These are phyloP conservation scores for Glutinoglossum americanum DNA, from an alignment of 495 filamentous ascomycete species.

Conservation along the genomic window DNA sequence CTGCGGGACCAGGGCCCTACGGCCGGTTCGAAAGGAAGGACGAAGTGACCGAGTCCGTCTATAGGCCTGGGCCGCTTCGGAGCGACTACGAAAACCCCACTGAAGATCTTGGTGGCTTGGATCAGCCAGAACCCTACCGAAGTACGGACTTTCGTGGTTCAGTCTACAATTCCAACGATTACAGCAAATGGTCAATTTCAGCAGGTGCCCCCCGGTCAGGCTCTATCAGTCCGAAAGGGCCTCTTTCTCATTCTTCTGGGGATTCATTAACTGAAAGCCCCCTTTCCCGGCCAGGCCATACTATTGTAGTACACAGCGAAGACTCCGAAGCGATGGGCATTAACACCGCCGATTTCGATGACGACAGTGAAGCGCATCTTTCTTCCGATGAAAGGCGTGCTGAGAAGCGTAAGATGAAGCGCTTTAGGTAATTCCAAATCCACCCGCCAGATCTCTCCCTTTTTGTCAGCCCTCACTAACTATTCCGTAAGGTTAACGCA, in stretches of 20 bases:
- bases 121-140: not conserved
- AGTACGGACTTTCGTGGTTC: not conserved
- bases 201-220: not conserved
- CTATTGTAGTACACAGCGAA: not conserved
- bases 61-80: not conserved
- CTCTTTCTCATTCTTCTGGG: not conserved
- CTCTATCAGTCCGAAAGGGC: not conserved
- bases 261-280: not conserved
- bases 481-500: slow-evolving; percentile 53
- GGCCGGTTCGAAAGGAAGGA: not conserved
- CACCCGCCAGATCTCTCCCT: not conserved
- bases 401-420: slow-evolving; percentile 3
- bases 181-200: not conserved
- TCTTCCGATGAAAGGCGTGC: not conserved
- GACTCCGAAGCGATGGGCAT: not conserved
- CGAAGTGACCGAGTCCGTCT: not conserved
- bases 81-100: not conserved
- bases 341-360: not conserved
- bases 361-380: not conserved
- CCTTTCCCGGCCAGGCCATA: not conserved
- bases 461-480: not conserved
- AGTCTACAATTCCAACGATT: not conserved
- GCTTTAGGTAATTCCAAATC: not conserved
- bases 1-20: not conserved
- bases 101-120: not conserved